phyloP scores from a whole-genome alignment of 2,329 filamentous ascomycete genomes.

The Camillea tinctor region DNA sequence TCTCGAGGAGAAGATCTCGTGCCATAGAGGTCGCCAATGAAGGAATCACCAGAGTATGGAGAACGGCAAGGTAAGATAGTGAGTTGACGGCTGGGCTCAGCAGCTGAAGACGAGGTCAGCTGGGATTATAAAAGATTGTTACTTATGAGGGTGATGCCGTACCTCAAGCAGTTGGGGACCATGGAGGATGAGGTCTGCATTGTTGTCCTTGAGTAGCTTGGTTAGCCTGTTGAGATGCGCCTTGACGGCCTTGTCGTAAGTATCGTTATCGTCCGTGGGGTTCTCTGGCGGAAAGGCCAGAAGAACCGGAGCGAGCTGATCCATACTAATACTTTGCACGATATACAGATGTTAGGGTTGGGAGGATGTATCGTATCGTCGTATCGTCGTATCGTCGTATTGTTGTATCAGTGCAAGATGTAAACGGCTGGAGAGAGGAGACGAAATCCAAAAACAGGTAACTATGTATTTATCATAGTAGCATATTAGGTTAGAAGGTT shows the following conservation, averaged over 20 bases:
- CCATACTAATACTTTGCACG: constrained; percentile 35
- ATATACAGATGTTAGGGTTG: not conserved
- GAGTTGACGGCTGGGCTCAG: constrained; percentile 50
- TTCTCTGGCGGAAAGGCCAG: constrained; percentile 40
- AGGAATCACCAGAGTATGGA: constrained; percentile 41
- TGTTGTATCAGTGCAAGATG: not conserved
- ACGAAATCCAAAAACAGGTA: not conserved
- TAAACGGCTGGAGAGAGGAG: not conserved
- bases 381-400: not conserved
- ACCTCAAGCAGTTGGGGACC: constrained; percentile 44
- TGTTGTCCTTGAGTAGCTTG: constrained; percentile 36
- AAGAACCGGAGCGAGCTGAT: constrained; percentile 38
- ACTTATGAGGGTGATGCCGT: not conserved
- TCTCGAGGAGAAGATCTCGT: constrained; percentile 37
- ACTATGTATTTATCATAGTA: not conserved
- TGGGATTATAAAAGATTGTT: not conserved
- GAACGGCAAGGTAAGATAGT: constrained; percentile 49
- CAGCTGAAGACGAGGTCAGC: constrained; percentile 30
- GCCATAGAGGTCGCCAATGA: constrained; percentile 28
- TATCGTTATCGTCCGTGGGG: constrained; percentile 28
- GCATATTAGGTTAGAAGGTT: not conserved
- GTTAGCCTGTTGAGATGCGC: constrained; percentile 39
- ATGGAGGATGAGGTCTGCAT: constrained; percentile 32
- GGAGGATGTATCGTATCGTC: not conserved
- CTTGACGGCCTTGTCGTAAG: constrained; percentile 41